Evolutionary conservation across 352 stramenopile genomes (phyloP), one percentile per base, ranked within the genome.

Genomic region (Aphanomyces stellatus): DNA sequence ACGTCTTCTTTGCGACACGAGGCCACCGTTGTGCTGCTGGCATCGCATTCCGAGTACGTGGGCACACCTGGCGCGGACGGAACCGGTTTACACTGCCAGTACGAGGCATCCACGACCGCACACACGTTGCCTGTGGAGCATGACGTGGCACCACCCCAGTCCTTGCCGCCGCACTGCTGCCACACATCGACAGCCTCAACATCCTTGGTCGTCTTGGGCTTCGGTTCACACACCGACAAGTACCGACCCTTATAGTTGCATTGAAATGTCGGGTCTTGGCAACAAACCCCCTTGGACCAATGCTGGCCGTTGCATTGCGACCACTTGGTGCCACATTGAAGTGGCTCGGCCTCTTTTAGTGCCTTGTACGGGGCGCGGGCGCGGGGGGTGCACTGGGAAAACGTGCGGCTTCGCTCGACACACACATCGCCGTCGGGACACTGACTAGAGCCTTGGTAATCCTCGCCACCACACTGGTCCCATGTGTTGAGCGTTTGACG

Each of bases 281-380:
- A 63, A 28, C 55, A 63, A 17, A 63, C 55, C 19, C 55, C 55
- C 6, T 27, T 35, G 22, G 55, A n/a, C 55, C 55, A 63, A 28
- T 63, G 56, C 51, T 63, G 55, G 55, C 55, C 55, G 2, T 63
- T 63, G 41, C 55, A 63, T 35, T 63, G 55, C n/a, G n/a, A 53
- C 35, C 41, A 63, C n/a, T 63, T 56, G 25, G 25, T 35, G 30
- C 25, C 22, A 19, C 49, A 56, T 46, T 46, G 37, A 11, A 34
- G 30, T 57, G 13, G 49, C 30, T 57, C 15, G 2, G 11, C 37
- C 1, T n/a, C 37, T n/a, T 11, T 19, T 11, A 46, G 10, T 13
- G 49, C 25, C 53, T 61, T 61, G 10, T 61, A 1, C 10, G 37
- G 37, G n/a, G n/a, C 37, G 11, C 37, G n/a, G 0, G 13, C 37